phyloP scores from a whole-genome alignment of 768 basidiomycete genomes.

The Suillus subaureus region DNA sequence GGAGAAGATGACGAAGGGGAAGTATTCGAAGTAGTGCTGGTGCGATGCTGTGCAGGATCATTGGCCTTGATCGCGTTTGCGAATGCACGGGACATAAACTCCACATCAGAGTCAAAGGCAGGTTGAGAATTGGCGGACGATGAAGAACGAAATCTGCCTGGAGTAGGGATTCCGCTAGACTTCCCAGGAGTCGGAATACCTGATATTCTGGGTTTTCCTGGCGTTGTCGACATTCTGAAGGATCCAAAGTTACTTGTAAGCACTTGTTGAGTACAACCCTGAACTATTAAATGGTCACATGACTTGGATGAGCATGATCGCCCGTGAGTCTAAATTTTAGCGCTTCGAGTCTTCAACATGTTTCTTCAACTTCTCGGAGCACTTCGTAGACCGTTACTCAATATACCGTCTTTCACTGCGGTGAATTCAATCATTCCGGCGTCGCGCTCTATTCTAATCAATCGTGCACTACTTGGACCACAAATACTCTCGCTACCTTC shows the following conservation, averaged over 20 bases:
- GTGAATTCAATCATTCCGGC: not conserved
- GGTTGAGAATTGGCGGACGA: constrained; percentile 48
- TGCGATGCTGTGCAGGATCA: constrained; percentile 73
- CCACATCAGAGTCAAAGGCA: constrained; percentile 43
- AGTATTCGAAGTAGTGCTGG: constrained; percentile 39
- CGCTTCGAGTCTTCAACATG: not conserved
- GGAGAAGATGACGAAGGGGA: constrained; percentile 53
- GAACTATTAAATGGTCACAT: constrained; percentile 5
- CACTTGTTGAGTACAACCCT: constrained; percentile 3
- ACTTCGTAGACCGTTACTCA: not conserved
- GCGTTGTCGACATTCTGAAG: constrained; percentile 42
- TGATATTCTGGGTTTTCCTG: constrained; percentile 44
- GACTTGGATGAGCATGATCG: constrained; percentile 1
- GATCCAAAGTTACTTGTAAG: not conserved
- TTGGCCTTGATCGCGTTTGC: constrained; percentile 80
- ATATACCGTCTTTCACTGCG: not conserved
- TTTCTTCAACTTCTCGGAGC: constrained; percentile 5
- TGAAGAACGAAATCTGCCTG: constrained; percentile 69
- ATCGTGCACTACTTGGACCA: constrained; percentile 16
- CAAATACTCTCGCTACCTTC: constrained; percentile 11
- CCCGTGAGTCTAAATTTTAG: not conserved
- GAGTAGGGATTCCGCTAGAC: constrained; percentile 62
- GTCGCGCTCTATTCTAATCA: constrained; percentile 8
- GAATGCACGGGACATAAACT: constrained; percentile 72
- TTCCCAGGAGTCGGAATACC: constrained; percentile 52